These are phyloP conservation scores for Colletotrichum godetiae DNA, from an alignment of 2,329 filamentous ascomycete species.

Conservation along the genomic window DNA sequence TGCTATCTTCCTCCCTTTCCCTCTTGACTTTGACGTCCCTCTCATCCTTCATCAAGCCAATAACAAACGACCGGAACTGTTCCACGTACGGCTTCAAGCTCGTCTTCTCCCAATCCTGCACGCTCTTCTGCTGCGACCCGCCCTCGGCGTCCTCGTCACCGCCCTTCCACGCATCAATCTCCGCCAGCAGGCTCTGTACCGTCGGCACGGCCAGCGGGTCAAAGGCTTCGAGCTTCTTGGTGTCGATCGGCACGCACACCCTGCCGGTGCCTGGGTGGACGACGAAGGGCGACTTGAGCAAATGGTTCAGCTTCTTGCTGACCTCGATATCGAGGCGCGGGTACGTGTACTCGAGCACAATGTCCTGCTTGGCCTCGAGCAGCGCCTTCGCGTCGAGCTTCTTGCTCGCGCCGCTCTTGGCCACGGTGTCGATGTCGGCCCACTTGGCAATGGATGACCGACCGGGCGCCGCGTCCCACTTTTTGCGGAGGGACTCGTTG, in stretches of 20 bases:
- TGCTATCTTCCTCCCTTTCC: slow-evolving; percentile 63
- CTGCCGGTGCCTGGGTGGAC: slow-evolving; percentile 94
- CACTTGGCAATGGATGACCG: slow-evolving; percentile 86
- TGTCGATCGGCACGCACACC: slow-evolving; percentile 95
- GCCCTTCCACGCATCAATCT: slow-evolving; percentile 85
- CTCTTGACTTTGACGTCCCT: slow-evolving; percentile 65
- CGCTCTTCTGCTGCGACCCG: slow-evolving; percentile 45
- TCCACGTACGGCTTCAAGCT: slow-evolving; percentile 93
- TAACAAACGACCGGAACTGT: slow-evolving; percentile 86
- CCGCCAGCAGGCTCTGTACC: slow-evolving; percentile 80
- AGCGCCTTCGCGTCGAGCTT: slow-evolving; percentile 79
- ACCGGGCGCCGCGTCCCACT: slow-evolving; percentile 88
- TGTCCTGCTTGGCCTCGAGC: slow-evolving; percentile 92
- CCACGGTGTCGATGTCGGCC: slow-evolving; percentile 91
- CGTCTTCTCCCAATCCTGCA: slow-evolving; percentile 97
- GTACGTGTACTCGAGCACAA: slow-evolving; percentile 97
- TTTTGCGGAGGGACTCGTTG: slow-evolving; percentile 82
- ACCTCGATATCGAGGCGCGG: slow-evolving; percentile 97
- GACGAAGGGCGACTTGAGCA: slow-evolving; percentile 97
- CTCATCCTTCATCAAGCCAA: slow-evolving; percentile 81
- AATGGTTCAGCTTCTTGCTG: slow-evolving; percentile 96
- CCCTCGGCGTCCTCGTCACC: slow-evolving; percentile 54
- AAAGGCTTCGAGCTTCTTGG: slow-evolving; percentile 78
- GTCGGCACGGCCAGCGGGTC: slow-evolving; percentile 92
- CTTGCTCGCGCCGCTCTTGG: slow-evolving; percentile 79